Evolutionary conservation across 1,284 basidiomycete genomes (phyloP), one percentile per base, ranked within the genome.

Genomic region (Taiwanofungus camphoratus): DNA sequence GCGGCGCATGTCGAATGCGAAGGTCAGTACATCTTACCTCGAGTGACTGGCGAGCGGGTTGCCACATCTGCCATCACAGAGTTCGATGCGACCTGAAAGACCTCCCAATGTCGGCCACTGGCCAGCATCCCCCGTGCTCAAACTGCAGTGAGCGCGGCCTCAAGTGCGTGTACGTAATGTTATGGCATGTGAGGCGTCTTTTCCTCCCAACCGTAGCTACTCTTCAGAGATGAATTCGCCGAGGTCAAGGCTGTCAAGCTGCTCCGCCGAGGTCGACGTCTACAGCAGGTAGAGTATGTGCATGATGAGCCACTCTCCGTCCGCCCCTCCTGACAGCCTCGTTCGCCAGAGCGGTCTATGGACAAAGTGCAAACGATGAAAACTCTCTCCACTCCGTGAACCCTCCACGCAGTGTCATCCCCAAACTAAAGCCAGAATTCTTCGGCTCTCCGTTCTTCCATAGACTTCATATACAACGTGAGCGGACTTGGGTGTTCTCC

Each of bases 1-100:
- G 91, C 59, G 90, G 89, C 39, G 89, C 90, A 27, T 94, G 91
- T 65, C 81, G 90, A 41, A 89, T 89, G 78, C 69, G 90, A 56
- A 77, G 90, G 85, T 82, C 38, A 29, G 26, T 21, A 13, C 21
- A 36, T 36, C 49, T 46, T 39, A 39, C 36, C 39, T 44, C 42
- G n/a, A n/a, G n/a, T n/a, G n/a, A n/a, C n/a, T n/a, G n/a, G n/a
- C n/a, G n/a, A n/a, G n/a, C n/a, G n/a, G n/a, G 24, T 21, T 45
- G 43, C 29, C 40, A 44, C 41, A 33, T 48, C 37, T 16, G 38
- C 40, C 19, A 35, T 46, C 43, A 5, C 57, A 89, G 87, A 62
- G 86, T 89, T 22, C 79, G 82, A 42, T 88, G 86, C 59, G 84
- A 88, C 68, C 74, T 88, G 45, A 90, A 89, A 59, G 86, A 88